Evolutionary conservation across 2,329 filamentous ascomycete genomes (phyloP).

Genomic region (Stenocarpella maydis): DNA sequence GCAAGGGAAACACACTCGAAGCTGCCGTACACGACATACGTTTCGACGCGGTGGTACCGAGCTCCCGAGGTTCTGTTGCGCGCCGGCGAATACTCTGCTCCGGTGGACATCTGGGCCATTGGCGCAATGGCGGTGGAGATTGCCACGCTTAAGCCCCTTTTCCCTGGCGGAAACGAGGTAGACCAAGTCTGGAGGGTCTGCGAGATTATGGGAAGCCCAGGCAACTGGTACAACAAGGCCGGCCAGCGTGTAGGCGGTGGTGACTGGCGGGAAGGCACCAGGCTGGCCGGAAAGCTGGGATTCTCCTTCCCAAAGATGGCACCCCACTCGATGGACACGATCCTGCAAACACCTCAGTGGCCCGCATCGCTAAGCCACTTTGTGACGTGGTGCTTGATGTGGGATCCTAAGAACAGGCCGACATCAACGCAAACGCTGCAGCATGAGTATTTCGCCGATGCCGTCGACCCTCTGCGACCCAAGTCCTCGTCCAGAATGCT

Average conservation of each 20-base stretch:
- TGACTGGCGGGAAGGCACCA: constrained; percentile 95
- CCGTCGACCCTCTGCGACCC: constrained; percentile 89
- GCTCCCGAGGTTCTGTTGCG: constrained; percentile 93
- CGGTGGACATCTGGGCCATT: constrained; percentile 98
- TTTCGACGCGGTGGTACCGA: constrained; percentile 97
- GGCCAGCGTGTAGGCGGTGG: constrained; percentile 89
- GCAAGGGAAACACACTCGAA: constrained; percentile 98
- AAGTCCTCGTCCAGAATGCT: constrained; percentile 88
- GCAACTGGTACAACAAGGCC: constrained; percentile 96
- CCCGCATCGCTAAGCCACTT: constrained; percentile 87
- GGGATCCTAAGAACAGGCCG: constrained; percentile 92
- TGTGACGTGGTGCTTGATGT: constrained; percentile 98
- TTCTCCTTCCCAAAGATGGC: constrained; percentile 99
- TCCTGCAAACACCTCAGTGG: constrained; percentile 91
- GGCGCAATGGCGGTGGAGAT: constrained; percentile 99
- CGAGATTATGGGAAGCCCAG: constrained; percentile 98
- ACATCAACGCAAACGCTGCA: constrained; percentile 93
- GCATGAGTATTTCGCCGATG: constrained; percentile 94
- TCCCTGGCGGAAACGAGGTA: constrained; percentile 97
- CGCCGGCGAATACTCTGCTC: constrained; percentile 95
- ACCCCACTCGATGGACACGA: constrained; percentile 94
- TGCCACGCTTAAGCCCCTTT: constrained; percentile 93
- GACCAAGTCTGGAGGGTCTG: constrained; percentile 99
- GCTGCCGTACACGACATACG: constrained; percentile 96
- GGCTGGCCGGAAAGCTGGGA: constrained; percentile 92